Conservation (phyloP, 768 basidiomycete genomes). For the Xerocomus brunneocitrinus region DNA sequence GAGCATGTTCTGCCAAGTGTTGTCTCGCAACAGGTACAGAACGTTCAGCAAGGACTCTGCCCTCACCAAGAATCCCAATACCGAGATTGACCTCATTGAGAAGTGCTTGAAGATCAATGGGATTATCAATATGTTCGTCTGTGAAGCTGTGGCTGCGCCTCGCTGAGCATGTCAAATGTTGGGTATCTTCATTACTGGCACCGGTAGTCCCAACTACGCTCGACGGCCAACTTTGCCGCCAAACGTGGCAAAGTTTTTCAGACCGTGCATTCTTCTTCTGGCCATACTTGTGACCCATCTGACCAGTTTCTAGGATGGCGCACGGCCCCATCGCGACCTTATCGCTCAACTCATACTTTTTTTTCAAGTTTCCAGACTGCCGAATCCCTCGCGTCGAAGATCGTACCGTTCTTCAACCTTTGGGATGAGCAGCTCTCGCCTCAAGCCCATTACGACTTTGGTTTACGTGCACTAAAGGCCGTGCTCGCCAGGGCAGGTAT, state of each 20-base stretch:
- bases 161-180: conserved; percentile 12
- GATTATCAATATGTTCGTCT: conserved; percentile 67
- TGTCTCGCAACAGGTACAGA: conserved; percentile 98
- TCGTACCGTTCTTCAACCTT: conserved; percentile 99
- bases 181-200: conserved; percentile 99
- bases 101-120: conserved; percentile 90
- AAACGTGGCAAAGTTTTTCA: conserved; percentile 87
- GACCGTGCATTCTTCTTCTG: conserved; percentile 58
- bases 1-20: conserved; percentile 97
- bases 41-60: conserved; percentile 94
- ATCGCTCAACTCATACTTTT: conserved; percentile 99
- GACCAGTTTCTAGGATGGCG: conserved; percentile 72
- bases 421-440: conserved; percentile 96
- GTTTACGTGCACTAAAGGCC: conserved; percentile 93
- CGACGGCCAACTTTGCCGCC: conserved; percentile 90
- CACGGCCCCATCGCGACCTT: conserved; percentile 93
- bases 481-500: conserved; percentile 97
- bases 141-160: neutral
- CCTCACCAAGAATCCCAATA: conserved; percentile 75
- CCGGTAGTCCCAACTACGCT: conserved; percentile 98
- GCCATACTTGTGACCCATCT: conserved; percentile 1
- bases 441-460: conserved; percentile 99
- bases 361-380: conserved; percentile 98
- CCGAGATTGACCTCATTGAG: conserved; percentile 93
- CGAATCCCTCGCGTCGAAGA: conserved; percentile 94